Conservation (phyloP, 495 filamentous ascomycete species). For the Trichoderma asperelloides region DNA sequence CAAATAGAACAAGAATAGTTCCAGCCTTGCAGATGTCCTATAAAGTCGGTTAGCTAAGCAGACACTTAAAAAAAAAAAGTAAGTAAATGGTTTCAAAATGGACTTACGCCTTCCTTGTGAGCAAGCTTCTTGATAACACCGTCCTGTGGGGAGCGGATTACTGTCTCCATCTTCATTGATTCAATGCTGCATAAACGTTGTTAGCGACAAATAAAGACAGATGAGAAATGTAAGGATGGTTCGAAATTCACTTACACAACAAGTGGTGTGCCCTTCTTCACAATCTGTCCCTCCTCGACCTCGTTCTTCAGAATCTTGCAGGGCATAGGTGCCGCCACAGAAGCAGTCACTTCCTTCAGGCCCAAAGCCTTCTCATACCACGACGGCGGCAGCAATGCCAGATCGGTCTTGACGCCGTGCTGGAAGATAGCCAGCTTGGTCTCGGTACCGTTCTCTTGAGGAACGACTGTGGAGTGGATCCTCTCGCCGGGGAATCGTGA, state of each 20-base stretch:
- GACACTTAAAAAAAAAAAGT: neutral
- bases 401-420: constrained; percentile 64
- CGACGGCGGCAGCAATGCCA: constrained; percentile 55
- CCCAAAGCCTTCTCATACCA: constrained; percentile 87
- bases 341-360: constrained; percentile 68
- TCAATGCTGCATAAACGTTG: constrained; percentile 52
- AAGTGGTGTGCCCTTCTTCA: constrained; percentile 77
- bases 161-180: constrained; percentile 99
- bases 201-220: neutral
- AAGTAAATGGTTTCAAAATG: neutral
- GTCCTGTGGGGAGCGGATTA: constrained; percentile 80
- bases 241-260: constrained; percentile 54
- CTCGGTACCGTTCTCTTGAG: constrained; percentile 39
- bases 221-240: neutral
- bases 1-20: constrained; percentile 47
- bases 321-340: constrained; percentile 82
- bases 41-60: neutral
- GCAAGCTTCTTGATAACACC: constrained; percentile 74
- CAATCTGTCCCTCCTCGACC: constrained; percentile 67
- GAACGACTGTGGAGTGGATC: constrained; percentile 70
- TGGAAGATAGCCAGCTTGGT: constrained; percentile 75
- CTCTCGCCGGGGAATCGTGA: constrained; percentile 69
- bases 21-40: constrained; percentile 51
- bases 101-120: constrained; percentile 77
- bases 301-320: constrained; percentile 86